A percentile compares a stretch with the other conserved stretches of the same genome.
Conservation (phyloP, 1,284 basidiomycete genomes). For the Paramarasmius palmivorus region DNA sequence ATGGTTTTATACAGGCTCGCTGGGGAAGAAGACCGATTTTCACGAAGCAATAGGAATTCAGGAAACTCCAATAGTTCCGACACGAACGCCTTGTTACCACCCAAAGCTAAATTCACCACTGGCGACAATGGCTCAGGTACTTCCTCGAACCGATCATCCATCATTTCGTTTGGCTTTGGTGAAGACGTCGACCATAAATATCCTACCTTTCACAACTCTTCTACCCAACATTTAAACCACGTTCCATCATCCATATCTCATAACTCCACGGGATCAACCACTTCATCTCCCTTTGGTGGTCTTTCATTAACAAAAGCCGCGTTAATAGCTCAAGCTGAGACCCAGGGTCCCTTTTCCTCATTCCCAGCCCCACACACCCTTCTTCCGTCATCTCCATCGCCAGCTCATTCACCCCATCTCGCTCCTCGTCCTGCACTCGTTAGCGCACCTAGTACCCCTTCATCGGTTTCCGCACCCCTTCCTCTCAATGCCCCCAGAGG, state of each 20-base stretch:
- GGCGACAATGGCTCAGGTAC: too few species aligned
- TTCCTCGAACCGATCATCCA: too few species aligned
- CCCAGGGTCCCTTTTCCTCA: slow-evolving; percentile 10
- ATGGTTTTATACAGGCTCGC: slow-evolving; percentile 72
- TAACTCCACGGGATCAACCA: too few species aligned
- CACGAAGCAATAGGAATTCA: too few species aligned
- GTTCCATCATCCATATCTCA: too few species aligned
- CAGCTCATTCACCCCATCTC: slow-evolving; percentile 30
- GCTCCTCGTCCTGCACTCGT: slow-evolving; percentile 51
- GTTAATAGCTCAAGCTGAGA: background rate
- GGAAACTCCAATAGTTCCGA: too few species aligned
- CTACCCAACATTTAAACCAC: too few species aligned
- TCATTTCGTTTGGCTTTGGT: too few species aligned
- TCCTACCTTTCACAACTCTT: too few species aligned
- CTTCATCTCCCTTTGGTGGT: background rate
- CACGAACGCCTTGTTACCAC: too few species aligned
- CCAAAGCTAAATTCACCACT: too few species aligned
- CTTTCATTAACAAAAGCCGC: background rate
- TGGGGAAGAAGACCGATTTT: slow-evolving; percentile 32
- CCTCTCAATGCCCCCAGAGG: slow-evolving; percentile 35
- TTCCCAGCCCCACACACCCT: slow-evolving; percentile 22
- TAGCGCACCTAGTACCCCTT: slow-evolving; percentile 68
- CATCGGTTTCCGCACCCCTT: slow-evolving; percentile 29
- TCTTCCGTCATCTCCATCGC: slow-evolving; percentile 23
- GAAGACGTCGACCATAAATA: too few species aligned